Evolutionary conservation across 2,329 filamentous ascomycete species (phyloP).

Genomic region (Graphilbum sp.): DNA sequence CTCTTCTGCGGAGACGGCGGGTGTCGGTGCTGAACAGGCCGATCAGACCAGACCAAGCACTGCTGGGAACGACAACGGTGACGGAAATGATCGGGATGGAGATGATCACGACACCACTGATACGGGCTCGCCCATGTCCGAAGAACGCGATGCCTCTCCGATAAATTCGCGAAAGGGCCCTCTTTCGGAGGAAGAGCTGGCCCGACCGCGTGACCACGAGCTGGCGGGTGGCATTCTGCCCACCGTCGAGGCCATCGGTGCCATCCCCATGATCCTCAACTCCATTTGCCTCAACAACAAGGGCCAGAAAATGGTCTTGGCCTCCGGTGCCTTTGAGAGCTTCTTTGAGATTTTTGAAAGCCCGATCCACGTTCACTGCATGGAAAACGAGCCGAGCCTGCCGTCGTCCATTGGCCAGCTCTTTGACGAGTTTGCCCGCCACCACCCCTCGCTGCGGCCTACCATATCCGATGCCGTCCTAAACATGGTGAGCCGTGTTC

Average conservation of each 20-base stretch:
- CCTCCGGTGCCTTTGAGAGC: constrained; percentile 64
- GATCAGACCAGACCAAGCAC: too few species aligned
- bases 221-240: constrained; percentile 63
- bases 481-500: constrained; percentile 74
- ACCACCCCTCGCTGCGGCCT: constrained; percentile 71
- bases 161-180: constrained; percentile 32
- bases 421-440: constrained; percentile 87
- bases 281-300: constrained; percentile 83
- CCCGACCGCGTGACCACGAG: constrained; percentile 23
- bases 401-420: constrained; percentile 60
- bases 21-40: too few species aligned
- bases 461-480: constrained; percentile 74
- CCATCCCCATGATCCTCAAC: constrained; percentile 75
- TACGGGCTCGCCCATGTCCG: constrained; percentile 17
- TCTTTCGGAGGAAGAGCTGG: constrained; percentile 32
- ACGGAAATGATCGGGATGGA: too few species aligned
- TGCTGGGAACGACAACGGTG: too few species aligned
- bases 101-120: background rate
- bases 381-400: constrained; percentile 54
- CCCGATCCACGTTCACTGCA: constrained; percentile 67
- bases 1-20: background rate
- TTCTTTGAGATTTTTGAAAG: constrained; percentile 98
- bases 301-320: constrained; percentile 75
- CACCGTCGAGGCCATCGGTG: constrained; percentile 75
- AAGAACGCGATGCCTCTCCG: constrained; percentile 17